Percentiles rank a stretch among this genome's conserved stretches.
Conservation (phyloP, 2,329 filamentous ascomycete genomes). For the Tolypocladium tropicale region DNA sequence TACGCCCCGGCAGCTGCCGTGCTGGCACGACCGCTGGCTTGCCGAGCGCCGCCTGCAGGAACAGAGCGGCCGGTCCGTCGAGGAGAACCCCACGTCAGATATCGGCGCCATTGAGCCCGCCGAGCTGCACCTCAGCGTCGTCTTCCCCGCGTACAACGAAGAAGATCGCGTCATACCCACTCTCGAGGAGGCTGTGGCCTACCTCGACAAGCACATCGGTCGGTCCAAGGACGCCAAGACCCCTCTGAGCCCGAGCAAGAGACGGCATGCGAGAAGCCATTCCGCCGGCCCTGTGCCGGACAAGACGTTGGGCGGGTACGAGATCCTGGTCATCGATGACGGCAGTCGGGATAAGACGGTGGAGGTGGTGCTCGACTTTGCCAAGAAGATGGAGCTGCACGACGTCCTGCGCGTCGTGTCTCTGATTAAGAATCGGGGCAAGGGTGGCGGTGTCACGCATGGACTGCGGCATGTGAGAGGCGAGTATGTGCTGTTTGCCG, state of each 20-base stretch:
- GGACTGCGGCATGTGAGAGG: conserved; percentile 88
- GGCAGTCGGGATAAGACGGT: conserved; percentile 78
- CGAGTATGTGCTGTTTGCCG: conserved; percentile 83
- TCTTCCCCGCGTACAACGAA: conserved; percentile 95
- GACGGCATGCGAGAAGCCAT: conserved; percentile 20
- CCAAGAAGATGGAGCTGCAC: conserved; percentile 61
- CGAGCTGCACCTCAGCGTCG: conserved; percentile 78
- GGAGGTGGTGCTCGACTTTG: conserved; percentile 69
- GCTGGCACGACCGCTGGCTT: conserved; percentile 76
- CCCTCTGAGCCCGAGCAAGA: conserved; percentile 14
- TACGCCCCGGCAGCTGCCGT: conserved; percentile 51
- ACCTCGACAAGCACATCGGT: conserved; percentile 70
- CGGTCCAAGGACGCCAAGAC: conserved; percentile 20
- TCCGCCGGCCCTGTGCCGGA: neutral
- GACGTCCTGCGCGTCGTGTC: conserved; percentile 73
- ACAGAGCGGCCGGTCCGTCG: conserved; percentile 22
- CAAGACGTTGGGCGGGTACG: conserved; percentile 54
- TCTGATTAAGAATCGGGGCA: conserved; percentile 76
- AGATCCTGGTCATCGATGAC: conserved; percentile 87
- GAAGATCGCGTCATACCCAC: conserved; percentile 73
- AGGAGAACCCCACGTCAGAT: conserved; percentile 31
- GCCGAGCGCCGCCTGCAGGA: conserved; percentile 45
- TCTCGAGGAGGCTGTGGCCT: conserved; percentile 81
- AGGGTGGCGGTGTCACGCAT: conserved; percentile 91
- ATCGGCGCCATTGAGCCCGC: conserved; percentile 58